These are phyloP conservation scores for Cordyceps fumosorosea DNA, from an alignment of 2,329 filamentous ascomycete species.

Conservation along the genomic window DNA sequence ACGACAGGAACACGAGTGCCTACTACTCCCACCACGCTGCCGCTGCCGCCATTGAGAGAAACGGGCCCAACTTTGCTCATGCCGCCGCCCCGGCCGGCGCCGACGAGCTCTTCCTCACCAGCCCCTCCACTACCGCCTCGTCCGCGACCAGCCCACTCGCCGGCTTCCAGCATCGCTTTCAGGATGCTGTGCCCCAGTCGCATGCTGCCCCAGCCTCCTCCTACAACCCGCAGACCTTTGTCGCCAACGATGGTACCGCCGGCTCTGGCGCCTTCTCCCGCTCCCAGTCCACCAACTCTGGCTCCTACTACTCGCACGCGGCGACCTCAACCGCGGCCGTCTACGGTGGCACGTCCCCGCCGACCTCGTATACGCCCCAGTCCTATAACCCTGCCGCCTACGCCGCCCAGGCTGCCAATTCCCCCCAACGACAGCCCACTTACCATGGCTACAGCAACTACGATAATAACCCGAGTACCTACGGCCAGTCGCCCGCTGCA, in stretches of 20 bases:
- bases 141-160: slow-evolving; percentile 31
- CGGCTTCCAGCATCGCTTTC: slow-evolving; percentile 47
- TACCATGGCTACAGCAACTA: slow-evolving; percentile 43
- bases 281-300: slow-evolving; percentile 44
- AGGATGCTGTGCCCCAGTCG: slow-evolving; percentile 39
- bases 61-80: slow-evolving; percentile 16
- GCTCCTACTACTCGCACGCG: slow-evolving; percentile 43
- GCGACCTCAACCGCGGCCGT: slow-evolving; percentile 28
- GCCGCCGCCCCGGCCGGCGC: slow-evolving; percentile 23
- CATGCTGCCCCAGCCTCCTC: slow-evolving; percentile 39
- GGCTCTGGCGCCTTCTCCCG: too few species aligned
- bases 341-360: slow-evolving; percentile 28
- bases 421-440: slow-evolving; percentile 45
- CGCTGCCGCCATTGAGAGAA: slow-evolving; percentile 19
- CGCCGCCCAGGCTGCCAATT: slow-evolving; percentile 37
- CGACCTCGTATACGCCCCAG: slow-evolving; percentile 43
- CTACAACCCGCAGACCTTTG: slow-evolving; percentile 69
- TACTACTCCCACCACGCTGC: slow-evolving; percentile 36
- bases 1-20: slow-evolving; percentile 46
- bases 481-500: slow-evolving; percentile 33
- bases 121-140: slow-evolving; percentile 30
- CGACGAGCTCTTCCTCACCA: slow-evolving; percentile 61
- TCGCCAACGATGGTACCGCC: slow-evolving; percentile 15
- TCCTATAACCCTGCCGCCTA: slow-evolving; percentile 57
- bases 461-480: slow-evolving; percentile 30